Evolutionary conservation across 2,329 filamentous ascomycete genomes (phyloP).

Genomic region (Fusarium protoensiforme): DNA sequence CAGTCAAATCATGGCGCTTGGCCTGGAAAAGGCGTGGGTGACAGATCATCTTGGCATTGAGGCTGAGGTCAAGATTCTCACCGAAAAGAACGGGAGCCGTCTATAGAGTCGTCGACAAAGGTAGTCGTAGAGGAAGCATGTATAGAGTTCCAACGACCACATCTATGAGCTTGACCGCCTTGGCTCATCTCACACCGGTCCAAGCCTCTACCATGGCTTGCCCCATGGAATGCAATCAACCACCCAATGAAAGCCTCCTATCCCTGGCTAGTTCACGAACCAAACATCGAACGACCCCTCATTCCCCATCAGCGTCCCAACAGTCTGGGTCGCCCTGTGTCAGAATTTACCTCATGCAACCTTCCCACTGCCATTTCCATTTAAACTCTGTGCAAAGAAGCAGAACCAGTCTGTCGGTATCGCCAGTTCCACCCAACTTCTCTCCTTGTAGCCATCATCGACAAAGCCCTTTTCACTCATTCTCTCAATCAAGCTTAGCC

Average conservation of each 20-base stretch:
- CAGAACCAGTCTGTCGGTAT: neutral
- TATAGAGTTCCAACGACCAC: neutral
- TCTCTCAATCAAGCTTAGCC: neutral
- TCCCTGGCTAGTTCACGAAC: neutral
- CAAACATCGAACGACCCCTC: neutral
- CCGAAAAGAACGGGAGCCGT: neutral
- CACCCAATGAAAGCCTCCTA: neutral
- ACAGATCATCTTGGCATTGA: constrained; percentile 59
- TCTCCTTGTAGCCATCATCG: neutral
- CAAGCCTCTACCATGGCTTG: neutral
- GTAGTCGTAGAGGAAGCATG: neutral
- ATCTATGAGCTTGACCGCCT: neutral
- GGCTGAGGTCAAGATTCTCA: constrained; percentile 16
- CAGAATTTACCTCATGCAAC: neutral
- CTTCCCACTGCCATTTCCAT: neutral
- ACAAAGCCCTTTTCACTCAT: neutral
- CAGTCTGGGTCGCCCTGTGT: neutral
- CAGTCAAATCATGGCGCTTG: constrained; percentile 39
- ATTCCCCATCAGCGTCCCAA: neutral
- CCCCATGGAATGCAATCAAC: neutral
- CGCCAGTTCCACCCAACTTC: neutral
- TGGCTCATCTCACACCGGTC: neutral
- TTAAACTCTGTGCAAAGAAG: neutral
- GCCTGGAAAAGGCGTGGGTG: constrained; percentile 57
- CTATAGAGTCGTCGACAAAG: constrained; percentile 2